Evolutionary conservation across 306 rosid species (phyloP).

Genomic region (Vigna reflexopilosa): DNA sequence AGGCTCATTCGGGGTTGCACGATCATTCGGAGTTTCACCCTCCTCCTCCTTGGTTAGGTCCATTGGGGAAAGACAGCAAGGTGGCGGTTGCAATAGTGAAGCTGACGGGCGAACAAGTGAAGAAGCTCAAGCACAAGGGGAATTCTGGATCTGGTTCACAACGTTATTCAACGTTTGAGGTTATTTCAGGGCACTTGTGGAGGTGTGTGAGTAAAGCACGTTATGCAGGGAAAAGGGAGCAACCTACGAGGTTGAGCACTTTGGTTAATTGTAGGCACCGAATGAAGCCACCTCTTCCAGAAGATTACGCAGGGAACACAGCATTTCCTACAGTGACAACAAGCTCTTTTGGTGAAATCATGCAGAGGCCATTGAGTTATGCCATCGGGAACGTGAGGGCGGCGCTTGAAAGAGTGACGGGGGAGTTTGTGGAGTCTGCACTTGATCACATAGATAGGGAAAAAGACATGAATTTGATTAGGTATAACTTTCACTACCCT

Average conservation of each 20-base stretch:
- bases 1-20: background rate
- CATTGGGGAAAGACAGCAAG: background rate
- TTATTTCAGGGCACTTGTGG: conserved; percentile 50
- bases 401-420: conserved; percentile 36
- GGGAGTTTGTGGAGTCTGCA: conserved; percentile 39
- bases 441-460: conserved; percentile 29
- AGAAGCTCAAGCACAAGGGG: conserved; percentile 15
- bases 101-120: conserved; percentile 27
- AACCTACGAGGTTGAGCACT: conserved; percentile 43
- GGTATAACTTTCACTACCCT: conserved; percentile 45
- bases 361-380: conserved; percentile 32
- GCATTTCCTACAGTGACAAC: conserved; percentile 44
- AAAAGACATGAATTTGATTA: conserved; percentile 34
- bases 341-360: conserved; percentile 8
- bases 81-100: conserved; percentile 21
- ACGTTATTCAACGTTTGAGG: conserved; percentile 50
- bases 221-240: conserved; percentile 21
- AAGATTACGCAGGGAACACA: conserved; percentile 39
- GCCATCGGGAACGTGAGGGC: conserved; percentile 16
- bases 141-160: background rate
- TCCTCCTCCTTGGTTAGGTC: conserved; percentile 42
- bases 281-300: conserved; percentile 40
- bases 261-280: conserved; percentile 44
- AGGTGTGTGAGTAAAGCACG: conserved; percentile 47
- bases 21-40: conserved; percentile 29